Evolutionary conservation across 495 filamentous ascomycete genomes (phyloP), one percentile per base, ranked within the genome.

Genomic region (Xylaria palmicola): DNA sequence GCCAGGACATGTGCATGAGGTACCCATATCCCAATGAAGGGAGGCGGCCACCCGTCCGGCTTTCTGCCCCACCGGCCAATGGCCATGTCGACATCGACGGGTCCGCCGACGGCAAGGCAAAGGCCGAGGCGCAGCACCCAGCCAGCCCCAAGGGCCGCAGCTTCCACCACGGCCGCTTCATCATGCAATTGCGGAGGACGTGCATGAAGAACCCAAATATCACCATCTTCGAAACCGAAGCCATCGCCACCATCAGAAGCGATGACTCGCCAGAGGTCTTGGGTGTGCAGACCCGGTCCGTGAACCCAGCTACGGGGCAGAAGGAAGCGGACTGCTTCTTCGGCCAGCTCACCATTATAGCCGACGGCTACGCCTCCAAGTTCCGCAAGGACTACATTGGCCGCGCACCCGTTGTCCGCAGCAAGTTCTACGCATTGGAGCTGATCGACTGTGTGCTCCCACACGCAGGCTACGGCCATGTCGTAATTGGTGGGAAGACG

Each of bases 291-390:
- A 85, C 86, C 34, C 72, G 78, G 39, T 91, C 88, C 10, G 79
- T 78, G 20, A 69, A 83, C 66, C 65, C 73, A n/a, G 43, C 63
- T 7, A 79, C 79, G 10, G 81, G 82, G 52, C 77, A 83, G 64
- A 87, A 85, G 75, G 81, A 86, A 53, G 59, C 74, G 26, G 82
- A 84, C 66, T 87, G 83, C 77, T 98, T 90, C 76, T 96, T 97
- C 68, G 94, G 85, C 41, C 75, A 86, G 52, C 83, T 98, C 41
- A 98, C 92, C 20, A 87, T 98, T 62, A 83, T 94, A 45, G 90
- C 92, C 19, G 93, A 98, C 76, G 94, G 94, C 60, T 98, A 98
- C 74, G 88, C 86, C 60, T 95, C 91, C 58, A 93, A 90, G 68
- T 97, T 98, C 80, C 87, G 94, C 58, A 94, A 96, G 73, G 78